phyloP scores from a whole-genome alignment of 2,329 filamentous ascomycete species.

The Monosporascus sp. region DNA sequence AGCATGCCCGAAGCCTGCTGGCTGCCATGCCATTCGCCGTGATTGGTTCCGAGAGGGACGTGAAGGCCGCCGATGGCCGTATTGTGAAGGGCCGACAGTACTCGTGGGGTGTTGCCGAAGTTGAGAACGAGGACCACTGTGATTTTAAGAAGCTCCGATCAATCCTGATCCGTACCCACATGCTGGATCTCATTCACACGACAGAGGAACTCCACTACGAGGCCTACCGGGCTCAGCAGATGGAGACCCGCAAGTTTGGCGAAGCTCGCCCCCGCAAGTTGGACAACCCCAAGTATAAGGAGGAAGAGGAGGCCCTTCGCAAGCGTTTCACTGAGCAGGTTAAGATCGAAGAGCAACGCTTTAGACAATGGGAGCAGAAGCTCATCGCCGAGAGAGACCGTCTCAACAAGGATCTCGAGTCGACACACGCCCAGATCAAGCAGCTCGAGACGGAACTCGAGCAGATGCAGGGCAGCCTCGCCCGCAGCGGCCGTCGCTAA shows the following conservation, averaged over 20 bases:
- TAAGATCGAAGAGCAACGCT: constrained; percentile 99
- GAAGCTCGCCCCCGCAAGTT: constrained; percentile 95
- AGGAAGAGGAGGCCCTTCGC: constrained; percentile 95
- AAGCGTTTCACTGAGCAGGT: constrained; percentile 99
- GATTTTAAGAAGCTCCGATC: constrained; percentile 99
- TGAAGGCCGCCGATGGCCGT: constrained; percentile 91
- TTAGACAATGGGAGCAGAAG: constrained; percentile 99
- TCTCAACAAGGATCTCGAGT: constrained; percentile 98
- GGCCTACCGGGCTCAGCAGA: constrained; percentile 97
- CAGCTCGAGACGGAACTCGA: constrained; percentile 89
- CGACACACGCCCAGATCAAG: constrained; percentile 93
- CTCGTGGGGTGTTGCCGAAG: constrained; percentile 97
- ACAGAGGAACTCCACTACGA: constrained; percentile 99
- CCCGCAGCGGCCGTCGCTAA: constrained; percentile 89
- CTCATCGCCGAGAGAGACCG: constrained; percentile 97
- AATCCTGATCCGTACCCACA: constrained; percentile 97
- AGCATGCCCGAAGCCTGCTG: constrained; percentile 92
- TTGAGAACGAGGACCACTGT: constrained; percentile 99
- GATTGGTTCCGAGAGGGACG: constrained; percentile 98
- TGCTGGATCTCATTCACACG: constrained; percentile 99
- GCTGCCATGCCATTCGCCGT: constrained; percentile 98
- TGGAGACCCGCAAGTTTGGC: constrained; percentile 99
- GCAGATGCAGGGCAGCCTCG: constrained; percentile 81
- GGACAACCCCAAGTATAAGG: constrained; percentile 99
- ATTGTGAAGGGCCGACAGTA: constrained; percentile 99